These are phyloP conservation scores for Eimeria mitis DNA, from an alignment of 169 alveolate genomes.

Conservation along the genomic window DNA sequence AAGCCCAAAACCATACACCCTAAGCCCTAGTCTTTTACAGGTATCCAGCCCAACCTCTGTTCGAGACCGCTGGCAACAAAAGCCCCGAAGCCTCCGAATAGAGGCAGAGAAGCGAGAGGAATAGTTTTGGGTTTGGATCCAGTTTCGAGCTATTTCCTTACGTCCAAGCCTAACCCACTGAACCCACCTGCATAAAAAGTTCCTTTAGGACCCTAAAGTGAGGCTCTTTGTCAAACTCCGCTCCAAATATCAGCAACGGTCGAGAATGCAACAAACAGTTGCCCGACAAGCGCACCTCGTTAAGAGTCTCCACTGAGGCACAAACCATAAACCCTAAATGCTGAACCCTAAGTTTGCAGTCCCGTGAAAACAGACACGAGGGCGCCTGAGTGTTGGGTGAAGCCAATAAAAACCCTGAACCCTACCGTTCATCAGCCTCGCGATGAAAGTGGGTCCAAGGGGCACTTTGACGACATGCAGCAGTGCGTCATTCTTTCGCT, in stretches of 20 bases:
- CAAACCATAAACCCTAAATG: not conserved
- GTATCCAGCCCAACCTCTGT: not conserved
- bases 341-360: not conserved
- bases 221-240: constrained; percentile 78
- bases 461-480: constrained; percentile 97
- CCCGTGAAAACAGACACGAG: not conserved
- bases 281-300: constrained; percentile 97
- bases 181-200: constrained; percentile 86
- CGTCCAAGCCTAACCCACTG: not conserved
- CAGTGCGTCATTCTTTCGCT: constrained; percentile 90
- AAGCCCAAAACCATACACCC: not conserved
- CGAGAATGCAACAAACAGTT: constrained; percentile 96
- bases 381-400: not conserved
- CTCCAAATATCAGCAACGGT: constrained; percentile 90
- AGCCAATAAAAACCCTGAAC: not conserved
- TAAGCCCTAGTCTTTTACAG: not conserved
- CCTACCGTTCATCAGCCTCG: constrained; percentile 91
- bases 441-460: constrained; percentile 97
- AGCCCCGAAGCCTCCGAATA: not conserved
- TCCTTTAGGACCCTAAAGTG: constrained; percentile 82
- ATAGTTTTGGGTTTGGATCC: too few species aligned
- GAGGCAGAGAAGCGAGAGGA: too few species aligned
- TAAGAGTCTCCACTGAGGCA: constrained; percentile 92
- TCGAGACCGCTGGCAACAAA: not conserved
- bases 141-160: not conserved